phyloP scores from a whole-genome alignment of 2,329 filamentous ascomycete genomes.

The Penicillium verrucosum region DNA sequence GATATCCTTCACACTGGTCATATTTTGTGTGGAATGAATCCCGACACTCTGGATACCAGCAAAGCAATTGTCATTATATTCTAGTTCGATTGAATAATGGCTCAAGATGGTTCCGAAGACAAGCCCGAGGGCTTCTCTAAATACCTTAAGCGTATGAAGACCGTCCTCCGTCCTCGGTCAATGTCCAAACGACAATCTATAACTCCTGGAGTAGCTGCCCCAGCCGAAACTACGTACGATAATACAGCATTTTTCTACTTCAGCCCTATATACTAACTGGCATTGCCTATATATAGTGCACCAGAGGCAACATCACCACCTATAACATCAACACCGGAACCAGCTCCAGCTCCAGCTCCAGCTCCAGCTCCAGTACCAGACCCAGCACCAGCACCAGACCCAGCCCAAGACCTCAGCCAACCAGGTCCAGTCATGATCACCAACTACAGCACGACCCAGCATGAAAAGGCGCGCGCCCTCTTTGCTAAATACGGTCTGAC shows the following conservation, averaged over 20 bases:
- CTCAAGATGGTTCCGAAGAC: slow-evolving; percentile 20
- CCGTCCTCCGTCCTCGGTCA: slow-evolving; percentile 33
- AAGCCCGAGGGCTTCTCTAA: slow-evolving; percentile 38
- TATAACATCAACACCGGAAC: neutral
- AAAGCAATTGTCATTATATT: slow-evolving; percentile 16
- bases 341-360: slow-evolving; percentile 8
- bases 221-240: slow-evolving; percentile 21
- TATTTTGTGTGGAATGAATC: slow-evolving; percentile 14
- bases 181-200: slow-evolving; percentile 29
- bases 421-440: slow-evolving; percentile 22
- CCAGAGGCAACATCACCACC: neutral
- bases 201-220: slow-evolving; percentile 13
- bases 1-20: neutral
- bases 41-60: slow-evolving; percentile 3
- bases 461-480: slow-evolving; percentile 44
- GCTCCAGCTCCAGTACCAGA: slow-evolving; percentile 3
- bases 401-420: slow-evolving; percentile 6
- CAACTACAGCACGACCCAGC: slow-evolving; percentile 40
- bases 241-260: neutral
- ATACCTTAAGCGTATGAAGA: slow-evolving; percentile 41
- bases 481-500: slow-evolving; percentile 49
- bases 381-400: slow-evolving; percentile 9
- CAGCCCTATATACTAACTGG: neutral
- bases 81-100: slow-evolving; percentile 24
- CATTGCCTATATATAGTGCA: neutral